Percentiles rank a stretch among this genome's conserved stretches.
phyloP scores from a whole-genome alignment of 2,329 filamentous ascomycete genomes.

The Diaporthe sp. region DNA sequence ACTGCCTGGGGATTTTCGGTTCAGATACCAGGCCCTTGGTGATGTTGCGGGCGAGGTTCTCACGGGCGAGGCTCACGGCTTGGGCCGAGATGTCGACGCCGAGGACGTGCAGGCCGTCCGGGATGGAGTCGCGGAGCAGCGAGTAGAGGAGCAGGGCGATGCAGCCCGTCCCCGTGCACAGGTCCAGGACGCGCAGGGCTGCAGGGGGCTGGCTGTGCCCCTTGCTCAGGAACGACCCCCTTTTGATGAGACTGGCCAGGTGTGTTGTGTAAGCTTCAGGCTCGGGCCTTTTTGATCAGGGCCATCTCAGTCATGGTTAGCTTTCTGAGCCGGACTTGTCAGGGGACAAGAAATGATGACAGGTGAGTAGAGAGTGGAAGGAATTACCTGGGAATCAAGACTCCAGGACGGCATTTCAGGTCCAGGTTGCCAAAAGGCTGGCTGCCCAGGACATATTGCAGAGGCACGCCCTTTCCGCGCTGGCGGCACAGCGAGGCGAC shows the following conservation, averaged over 20 bases:
- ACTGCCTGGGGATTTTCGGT: conserved; percentile 44
- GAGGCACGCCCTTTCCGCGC: conserved; percentile 75
- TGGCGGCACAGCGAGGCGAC: conserved; percentile 61
- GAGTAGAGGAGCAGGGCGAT: conserved; percentile 83
- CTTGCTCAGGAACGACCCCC: conserved; percentile 38
- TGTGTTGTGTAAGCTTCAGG: conserved; percentile 78
- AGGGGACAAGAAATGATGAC: not conserved
- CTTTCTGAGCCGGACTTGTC: not conserved
- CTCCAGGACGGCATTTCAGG: conserved; percentile 80
- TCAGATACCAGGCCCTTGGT: conserved; percentile 38
- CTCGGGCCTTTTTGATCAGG: conserved; percentile 63
- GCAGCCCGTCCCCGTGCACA: conserved; percentile 93
- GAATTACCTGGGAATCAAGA: conserved; percentile 83
- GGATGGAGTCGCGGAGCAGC: conserved; percentile 59
- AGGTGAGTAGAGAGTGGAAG: conserved; percentile 35
- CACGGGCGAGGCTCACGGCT: conserved; percentile 75
- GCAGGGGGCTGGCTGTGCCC: not conserved
- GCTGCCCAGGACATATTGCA: conserved; percentile 91
- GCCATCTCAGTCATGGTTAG: conserved; percentile 8
- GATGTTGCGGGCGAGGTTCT: conserved; percentile 73
- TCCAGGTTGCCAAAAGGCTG: conserved; percentile 91
- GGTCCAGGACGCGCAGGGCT: conserved; percentile 78
- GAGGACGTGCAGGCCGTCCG: conserved; percentile 61
- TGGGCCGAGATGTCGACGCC: conserved; percentile 81
- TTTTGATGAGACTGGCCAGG: conserved; percentile 62